Evolutionary conservation across 2,329 filamentous ascomycete species (phyloP).

Genomic region (Aquanectria penicillioides): DNA sequence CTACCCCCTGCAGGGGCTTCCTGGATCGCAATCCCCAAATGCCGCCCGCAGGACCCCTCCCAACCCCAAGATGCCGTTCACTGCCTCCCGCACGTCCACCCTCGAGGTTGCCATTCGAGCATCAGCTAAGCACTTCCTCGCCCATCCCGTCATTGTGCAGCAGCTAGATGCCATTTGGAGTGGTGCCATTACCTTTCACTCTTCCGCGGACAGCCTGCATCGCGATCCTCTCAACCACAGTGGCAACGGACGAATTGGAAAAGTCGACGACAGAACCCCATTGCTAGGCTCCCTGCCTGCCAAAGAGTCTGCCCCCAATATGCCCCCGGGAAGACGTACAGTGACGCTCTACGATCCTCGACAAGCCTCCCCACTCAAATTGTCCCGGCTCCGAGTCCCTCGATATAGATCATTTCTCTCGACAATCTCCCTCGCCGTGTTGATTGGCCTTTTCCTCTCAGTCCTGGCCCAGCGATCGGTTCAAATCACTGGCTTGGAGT

Average conservation of each 20-base stretch:
- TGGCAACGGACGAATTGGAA: constrained; percentile 40
- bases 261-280: constrained; percentile 60
- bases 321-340: constrained; percentile 69
- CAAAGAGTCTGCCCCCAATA: constrained; percentile 46
- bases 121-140: constrained; percentile 90
- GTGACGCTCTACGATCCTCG: constrained; percentile 90
- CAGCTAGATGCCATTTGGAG: constrained; percentile 98
- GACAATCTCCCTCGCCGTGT: constrained; percentile 84
- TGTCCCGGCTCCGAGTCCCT: constrained; percentile 89
- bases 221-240: constrained; percentile 56
- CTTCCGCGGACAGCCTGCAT: constrained; percentile 85
- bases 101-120: constrained; percentile 93
- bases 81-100: constrained; percentile 83
- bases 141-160: constrained; percentile 90
- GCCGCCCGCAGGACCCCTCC: constrained; percentile 46
- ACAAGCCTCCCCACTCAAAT: constrained; percentile 89
- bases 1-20: constrained; percentile 86
- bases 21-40: constrained; percentile 53
- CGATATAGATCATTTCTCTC: constrained; percentile 92
- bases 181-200: constrained; percentile 94
- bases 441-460: constrained; percentile 86
- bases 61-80: constrained; percentile 58
- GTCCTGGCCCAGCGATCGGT: constrained; percentile 81
- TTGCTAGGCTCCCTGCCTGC: constrained; percentile 54
- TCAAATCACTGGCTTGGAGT: constrained; percentile 83